phyloP scores from a whole-genome alignment of 2,329 filamentous ascomycete genomes.

The Fulvia fulva region DNA sequence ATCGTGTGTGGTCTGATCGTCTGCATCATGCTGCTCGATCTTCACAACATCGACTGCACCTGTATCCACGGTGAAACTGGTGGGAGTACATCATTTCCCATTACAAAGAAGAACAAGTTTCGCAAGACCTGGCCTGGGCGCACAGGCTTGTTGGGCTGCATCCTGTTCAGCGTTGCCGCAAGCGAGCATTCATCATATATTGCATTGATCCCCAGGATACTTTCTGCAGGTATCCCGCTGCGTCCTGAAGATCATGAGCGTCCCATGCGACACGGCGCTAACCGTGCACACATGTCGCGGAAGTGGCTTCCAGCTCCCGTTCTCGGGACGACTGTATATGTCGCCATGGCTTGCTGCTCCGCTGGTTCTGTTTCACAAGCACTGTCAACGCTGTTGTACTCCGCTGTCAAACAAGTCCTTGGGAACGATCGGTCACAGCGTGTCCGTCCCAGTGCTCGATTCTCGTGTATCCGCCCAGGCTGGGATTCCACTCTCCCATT shows the following conservation, averaged over 20 bases:
- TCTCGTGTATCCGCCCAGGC: slow-evolving; percentile 1
- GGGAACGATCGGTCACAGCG: slow-evolving; percentile 6
- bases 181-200: not conserved
- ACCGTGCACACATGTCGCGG: slow-evolving; percentile 13
- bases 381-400: slow-evolving; percentile 21
- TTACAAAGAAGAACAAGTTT: not conserved
- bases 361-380: slow-evolving; percentile 17
- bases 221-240: slow-evolving; percentile 12
- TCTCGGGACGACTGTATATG: slow-evolving; percentile 12
- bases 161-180: not conserved
- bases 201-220: slow-evolving; percentile 10
- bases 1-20: slow-evolving; percentile 12
- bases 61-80: slow-evolving; percentile 6
- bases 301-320: slow-evolving; percentile 19
- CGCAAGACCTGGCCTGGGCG: not conserved
- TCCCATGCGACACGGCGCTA: slow-evolving; percentile 11
- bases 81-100: not conserved
- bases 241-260: slow-evolving; percentile 20
- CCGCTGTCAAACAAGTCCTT: slow-evolving; percentile 7
- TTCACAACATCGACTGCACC: not conserved
- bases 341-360: slow-evolving; percentile 13
- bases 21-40: slow-evolving; percentile 7
- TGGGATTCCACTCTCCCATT: slow-evolving; percentile 7
- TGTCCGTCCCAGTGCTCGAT: not conserved
- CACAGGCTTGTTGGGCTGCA: not conserved